Conservation (phyloP, 495 filamentous ascomycete genomes). For the Penicillium salamii region DNA sequence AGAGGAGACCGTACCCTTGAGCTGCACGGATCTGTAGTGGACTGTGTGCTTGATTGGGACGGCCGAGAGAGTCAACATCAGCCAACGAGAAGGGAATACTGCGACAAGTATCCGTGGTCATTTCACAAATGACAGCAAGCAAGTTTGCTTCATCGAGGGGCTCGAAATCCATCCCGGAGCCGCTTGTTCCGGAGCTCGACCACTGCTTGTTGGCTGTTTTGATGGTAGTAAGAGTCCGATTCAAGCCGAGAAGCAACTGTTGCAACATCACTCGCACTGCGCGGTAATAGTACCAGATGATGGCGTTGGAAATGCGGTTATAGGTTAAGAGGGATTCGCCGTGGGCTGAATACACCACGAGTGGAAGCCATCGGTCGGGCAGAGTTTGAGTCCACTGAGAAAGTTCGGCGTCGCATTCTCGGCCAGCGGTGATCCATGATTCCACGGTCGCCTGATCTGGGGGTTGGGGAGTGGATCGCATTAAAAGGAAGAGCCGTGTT, state of each 20-base stretch:
- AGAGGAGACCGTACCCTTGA: slow-evolving; percentile 36
- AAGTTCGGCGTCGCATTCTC: slow-evolving; percentile 31
- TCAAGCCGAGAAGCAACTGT: slow-evolving; percentile 28
- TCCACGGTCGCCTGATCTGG: slow-evolving; percentile 18
- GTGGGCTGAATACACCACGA: slow-evolving; percentile 31
- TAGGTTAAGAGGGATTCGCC: slow-evolving; percentile 39
- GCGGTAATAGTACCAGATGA: slow-evolving; percentile 43
- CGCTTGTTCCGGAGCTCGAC: not conserved
- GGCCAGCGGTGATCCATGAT: slow-evolving; percentile 24
- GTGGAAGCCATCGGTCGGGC: slow-evolving; percentile 38
- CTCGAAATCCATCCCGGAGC: not conserved
- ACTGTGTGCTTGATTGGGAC: slow-evolving; percentile 14
- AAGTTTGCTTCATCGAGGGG: slow-evolving; percentile 10
- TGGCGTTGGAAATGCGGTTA: slow-evolving; percentile 24
- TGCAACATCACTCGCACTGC: slow-evolving; percentile 39
- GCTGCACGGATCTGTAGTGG: slow-evolving; percentile 28
- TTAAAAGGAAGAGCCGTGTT: slow-evolving; percentile 27
- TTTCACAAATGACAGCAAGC: slow-evolving; percentile 28
- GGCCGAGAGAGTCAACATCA: slow-evolving; percentile 37
- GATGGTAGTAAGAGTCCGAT: slow-evolving; percentile 19
- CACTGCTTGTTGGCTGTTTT: slow-evolving; percentile 1
- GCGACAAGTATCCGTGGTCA: slow-evolving; percentile 40
- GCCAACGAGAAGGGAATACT: slow-evolving; percentile 40
- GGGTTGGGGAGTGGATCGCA: slow-evolving; percentile 13
- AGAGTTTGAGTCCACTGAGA: slow-evolving; percentile 35